Percentiles rank a stretch among this genome's conserved stretches.
Evolutionary conservation across 257 asterid genomes (phyloP).

Genomic region (Lithospermum erythrorhizon): DNA sequence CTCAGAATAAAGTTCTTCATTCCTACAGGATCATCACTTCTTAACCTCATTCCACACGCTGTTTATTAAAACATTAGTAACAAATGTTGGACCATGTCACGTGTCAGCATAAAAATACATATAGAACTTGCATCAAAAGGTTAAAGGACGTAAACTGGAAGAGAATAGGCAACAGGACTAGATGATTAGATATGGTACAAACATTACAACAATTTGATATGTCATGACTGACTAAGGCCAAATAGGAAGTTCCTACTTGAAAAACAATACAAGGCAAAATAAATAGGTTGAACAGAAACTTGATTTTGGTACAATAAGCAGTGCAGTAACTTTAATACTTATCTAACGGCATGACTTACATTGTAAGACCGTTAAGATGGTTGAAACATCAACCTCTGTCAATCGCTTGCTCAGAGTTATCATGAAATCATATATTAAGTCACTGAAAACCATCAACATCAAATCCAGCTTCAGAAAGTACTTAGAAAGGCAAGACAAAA

Average conservation of each 20-base stretch:
- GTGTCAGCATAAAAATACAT: not conserved
- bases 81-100: not conserved
- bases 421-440: constrained; percentile 82
- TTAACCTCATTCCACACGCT: constrained; percentile 96
- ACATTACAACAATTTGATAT: too few species aligned
- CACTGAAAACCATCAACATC: constrained; percentile 44
- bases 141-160: not conserved
- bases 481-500: not conserved
- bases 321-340: not conserved
- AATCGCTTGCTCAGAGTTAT: constrained; percentile 76
- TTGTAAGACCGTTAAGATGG: constrained; percentile 66
- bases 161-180: not conserved
- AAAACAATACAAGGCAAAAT: not conserved
- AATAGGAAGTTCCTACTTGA: not conserved
- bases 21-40: constrained; percentile 88
- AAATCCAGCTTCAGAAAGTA: constrained; percentile 10
- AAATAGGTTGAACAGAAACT: too few species aligned
- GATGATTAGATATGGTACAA: not conserved
- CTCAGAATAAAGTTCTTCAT: constrained; percentile 72
- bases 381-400: constrained; percentile 92
- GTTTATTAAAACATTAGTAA: constrained; percentile 9
- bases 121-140: not conserved
- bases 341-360: constrained; percentile 30
- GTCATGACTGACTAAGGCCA: not conserved
- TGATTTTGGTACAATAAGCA: not conserved